A percentile compares a stretch with the other conserved stretches of the same genome.
Conservation (phyloP, 2,329 filamentous ascomycete species). For the Aspergillus sclerotialis region DNA sequence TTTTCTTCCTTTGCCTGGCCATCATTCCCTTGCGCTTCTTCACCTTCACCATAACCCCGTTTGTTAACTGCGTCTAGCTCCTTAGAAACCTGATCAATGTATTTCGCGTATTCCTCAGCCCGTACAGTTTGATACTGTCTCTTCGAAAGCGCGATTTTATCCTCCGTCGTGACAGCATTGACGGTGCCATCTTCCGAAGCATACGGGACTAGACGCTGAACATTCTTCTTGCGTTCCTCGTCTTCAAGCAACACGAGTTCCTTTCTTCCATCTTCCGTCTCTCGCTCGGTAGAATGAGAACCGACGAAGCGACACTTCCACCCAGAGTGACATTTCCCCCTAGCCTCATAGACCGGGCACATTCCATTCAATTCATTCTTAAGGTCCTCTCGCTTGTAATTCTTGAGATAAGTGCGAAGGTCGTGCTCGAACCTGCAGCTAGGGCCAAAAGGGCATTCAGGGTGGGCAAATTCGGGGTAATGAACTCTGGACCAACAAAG, state of each 20-base stretch:
- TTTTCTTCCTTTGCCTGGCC: conserved; percentile 36
- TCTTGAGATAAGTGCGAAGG: conserved; percentile 72
- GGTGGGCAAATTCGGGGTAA: conserved; percentile 72
- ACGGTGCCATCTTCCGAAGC: conserved; percentile 56
- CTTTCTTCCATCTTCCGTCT: conserved; percentile 69
- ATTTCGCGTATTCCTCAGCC: conserved; percentile 68
- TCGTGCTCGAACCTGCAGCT: conserved; percentile 79
- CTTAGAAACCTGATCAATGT: conserved; percentile 61
- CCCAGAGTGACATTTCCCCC: conserved; percentile 71
- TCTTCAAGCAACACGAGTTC: conserved; percentile 68
- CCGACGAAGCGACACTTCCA: conserved; percentile 92
- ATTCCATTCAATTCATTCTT: conserved; percentile 65
- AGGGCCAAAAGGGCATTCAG: conserved; percentile 67
- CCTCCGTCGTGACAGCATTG: conserved; percentile 63
- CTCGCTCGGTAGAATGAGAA: conserved; percentile 77
- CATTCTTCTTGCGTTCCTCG: conserved; percentile 39
- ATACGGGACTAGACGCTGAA: conserved; percentile 20
- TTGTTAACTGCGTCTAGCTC: conserved; percentile 44
- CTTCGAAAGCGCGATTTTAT: conserved; percentile 69
- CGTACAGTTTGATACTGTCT: conserved; percentile 64
- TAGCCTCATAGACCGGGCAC: conserved; percentile 73
- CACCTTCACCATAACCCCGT: conserved; percentile 34
- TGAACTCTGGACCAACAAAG: conserved; percentile 70
- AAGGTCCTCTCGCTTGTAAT: conserved; percentile 75
- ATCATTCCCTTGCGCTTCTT: conserved; percentile 19